Evolutionary conservation across 108 stramenopile genomes (phyloP), one percentile per base, ranked within the genome.

Genomic region (Nitzschia inconspicua): DNA sequence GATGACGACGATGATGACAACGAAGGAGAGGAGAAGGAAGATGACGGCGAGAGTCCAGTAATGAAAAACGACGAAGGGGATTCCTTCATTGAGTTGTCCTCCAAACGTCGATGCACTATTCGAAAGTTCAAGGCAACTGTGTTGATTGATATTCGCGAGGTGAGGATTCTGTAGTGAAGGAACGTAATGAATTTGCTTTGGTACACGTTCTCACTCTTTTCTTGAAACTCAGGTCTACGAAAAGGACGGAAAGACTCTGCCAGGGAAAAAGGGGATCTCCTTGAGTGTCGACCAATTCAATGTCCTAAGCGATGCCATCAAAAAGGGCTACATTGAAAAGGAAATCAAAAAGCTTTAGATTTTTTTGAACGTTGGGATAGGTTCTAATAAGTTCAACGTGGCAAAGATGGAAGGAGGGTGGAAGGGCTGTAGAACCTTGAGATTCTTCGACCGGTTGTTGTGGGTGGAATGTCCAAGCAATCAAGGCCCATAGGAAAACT

Each of bases 191-290:
- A 0, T 20, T 18, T 13, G 44, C 8, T 18, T 16, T 16, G 0
- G 16, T 0, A 52, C 3, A 54, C 27, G 6, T 23, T 37, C 22
- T 36, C 9, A 16, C 29, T 54, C 23, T 19, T 64, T 53, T 56
- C 23, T 13, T 18, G 32, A 50, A 52, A 11, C n/a, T 20, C 57
- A 86, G 86, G 66, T 85, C 41, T 91, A 91, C 58, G 78, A 86
- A 61, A 88, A 88, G 55, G 76, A 76, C 46, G 89, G 77, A 0
- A 79, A 88, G 48, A 56, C 58, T 1, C 41, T 88, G 19, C 89
- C 86, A 7, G 86, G 86, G 16, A 91, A 88, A 37, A 91, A 91
- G 65, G 89, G 89, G 0, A 92, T 92, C 26, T 70, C 66, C 22
- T 53, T 92, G 56, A 75, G 70, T 14, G 44, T 79, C 52, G 86